Conservation (phyloP, 768 basidiomycete genomes). For the Boletellus sp. region DNA sequence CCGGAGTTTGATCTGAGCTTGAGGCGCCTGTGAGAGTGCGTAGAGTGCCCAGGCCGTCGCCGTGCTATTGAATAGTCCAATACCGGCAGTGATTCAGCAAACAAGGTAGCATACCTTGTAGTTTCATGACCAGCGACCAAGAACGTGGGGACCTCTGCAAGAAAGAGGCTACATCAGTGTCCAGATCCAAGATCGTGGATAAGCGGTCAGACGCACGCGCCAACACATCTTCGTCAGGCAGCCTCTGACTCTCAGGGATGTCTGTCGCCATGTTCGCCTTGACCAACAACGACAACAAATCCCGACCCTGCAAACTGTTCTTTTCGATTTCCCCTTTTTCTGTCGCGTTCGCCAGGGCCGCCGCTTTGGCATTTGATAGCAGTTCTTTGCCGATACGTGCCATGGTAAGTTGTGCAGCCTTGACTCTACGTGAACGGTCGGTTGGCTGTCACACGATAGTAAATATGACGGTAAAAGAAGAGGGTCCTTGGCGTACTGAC, state of each 20-base stretch:
- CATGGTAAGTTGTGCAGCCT: neutral
- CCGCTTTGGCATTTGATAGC: slow-evolving; percentile 1
- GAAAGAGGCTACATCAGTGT: neutral
- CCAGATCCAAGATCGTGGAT: too few species aligned
- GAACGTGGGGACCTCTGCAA: neutral
- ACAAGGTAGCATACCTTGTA: neutral
- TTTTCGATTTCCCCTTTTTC: slow-evolving; percentile 33
- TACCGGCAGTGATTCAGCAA: neutral
- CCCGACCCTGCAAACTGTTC: slow-evolving; percentile 38
- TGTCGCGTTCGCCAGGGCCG: slow-evolving; percentile 22
- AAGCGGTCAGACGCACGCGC: slow-evolving; percentile 36
- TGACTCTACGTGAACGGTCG: neutral
- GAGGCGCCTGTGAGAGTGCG: neutral
- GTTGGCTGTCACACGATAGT: neutral
- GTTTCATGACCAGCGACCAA: slow-evolving; percentile 1
- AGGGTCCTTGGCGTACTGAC: neutral
- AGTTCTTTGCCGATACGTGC: neutral
- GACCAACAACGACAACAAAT: slow-evolving; percentile 53
- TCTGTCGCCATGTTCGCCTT: slow-evolving; percentile 34
- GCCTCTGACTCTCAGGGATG: slow-evolving; percentile 47
- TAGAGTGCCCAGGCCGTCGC: neutral
- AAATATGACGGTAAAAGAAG: too few species aligned
- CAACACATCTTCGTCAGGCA: slow-evolving; percentile 63
- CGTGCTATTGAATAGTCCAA: neutral
- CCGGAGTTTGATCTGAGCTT: neutral